These are phyloP conservation scores for Immersiporthe knoxdaviesiana DNA, from an alignment of 2,329 filamentous ascomycete species.

Conservation along the genomic window DNA sequence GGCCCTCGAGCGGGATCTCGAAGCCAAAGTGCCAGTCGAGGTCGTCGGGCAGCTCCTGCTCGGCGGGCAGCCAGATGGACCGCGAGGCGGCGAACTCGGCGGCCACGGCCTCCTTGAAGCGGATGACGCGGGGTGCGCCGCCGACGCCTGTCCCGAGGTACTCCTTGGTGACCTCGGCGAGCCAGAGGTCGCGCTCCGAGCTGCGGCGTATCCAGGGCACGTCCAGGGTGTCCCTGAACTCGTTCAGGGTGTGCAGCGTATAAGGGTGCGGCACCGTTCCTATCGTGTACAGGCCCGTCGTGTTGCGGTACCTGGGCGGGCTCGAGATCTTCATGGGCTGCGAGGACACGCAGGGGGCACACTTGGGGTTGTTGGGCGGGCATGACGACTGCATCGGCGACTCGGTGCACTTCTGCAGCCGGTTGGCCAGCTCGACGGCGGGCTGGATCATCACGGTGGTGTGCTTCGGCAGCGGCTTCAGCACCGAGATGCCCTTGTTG, in stretches of 20 bases:
- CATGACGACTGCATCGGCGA: conserved; percentile 77
- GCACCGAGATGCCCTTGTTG: conserved; percentile 73
- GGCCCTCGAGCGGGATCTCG: conserved; percentile 63
- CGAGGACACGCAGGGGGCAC: conserved; percentile 71
- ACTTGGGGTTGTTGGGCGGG: conserved; percentile 78
- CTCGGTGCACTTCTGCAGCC: conserved; percentile 74
- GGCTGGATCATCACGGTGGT: conserved; percentile 73
- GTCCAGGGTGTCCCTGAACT: conserved; percentile 63
- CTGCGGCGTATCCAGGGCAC: conserved; percentile 68
- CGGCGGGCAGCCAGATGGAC: conserved; percentile 82
- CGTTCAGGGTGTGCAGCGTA: conserved; percentile 72
- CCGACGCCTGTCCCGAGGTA: conserved; percentile 66
- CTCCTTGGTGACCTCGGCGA: conserved; percentile 70
- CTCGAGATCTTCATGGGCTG: conserved; percentile 69
- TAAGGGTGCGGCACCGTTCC: conserved; percentile 90
- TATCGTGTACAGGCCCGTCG: conserved; percentile 75
- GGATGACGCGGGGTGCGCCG: conserved; percentile 67
- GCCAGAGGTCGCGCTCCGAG: conserved; percentile 77
- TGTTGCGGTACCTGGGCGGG: conserved; percentile 70
- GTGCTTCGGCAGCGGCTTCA: conserved; percentile 78
- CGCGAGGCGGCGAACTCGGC: conserved; percentile 64
- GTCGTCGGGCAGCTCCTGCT: conserved; percentile 65
- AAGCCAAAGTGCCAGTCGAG: conserved; percentile 93
- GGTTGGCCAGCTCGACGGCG: conserved; percentile 72
- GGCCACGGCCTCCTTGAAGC: conserved; percentile 82